These are phyloP conservation scores for Trichoderma pleuroti DNA, from an alignment of 2,329 filamentous ascomycete species.

Conservation along the genomic window DNA sequence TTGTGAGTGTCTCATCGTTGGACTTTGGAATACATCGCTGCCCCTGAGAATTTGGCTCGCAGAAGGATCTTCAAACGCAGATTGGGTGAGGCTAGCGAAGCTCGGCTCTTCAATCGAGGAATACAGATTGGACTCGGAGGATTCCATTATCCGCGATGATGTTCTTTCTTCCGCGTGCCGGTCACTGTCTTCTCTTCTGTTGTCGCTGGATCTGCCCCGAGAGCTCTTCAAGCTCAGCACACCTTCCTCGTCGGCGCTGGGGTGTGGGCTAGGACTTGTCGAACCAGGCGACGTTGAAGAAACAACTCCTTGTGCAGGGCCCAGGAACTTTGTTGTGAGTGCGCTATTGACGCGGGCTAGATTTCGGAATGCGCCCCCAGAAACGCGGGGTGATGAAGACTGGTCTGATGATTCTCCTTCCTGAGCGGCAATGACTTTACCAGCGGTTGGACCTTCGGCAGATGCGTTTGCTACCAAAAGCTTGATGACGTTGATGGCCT, in stretches of 20 bases:
- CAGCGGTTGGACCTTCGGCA: slow-evolving; percentile 33
- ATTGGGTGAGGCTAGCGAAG: slow-evolving; percentile 65
- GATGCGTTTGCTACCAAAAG: slow-evolving; percentile 66
- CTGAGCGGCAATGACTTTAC: slow-evolving; percentile 23
- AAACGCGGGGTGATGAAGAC: slow-evolving; percentile 19
- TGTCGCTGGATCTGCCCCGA: slow-evolving; percentile 58
- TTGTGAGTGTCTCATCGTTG: slow-evolving; percentile 58
- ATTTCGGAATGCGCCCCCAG: slow-evolving; percentile 31
- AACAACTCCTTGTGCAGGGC: slow-evolving; percentile 60
- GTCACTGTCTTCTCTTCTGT: slow-evolving; percentile 50
- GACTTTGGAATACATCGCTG: slow-evolving; percentile 84
- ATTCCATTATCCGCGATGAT: slow-evolving; percentile 55
- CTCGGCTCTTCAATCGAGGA: slow-evolving; percentile 70
- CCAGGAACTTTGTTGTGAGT: slow-evolving; percentile 44
- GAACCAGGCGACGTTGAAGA: slow-evolving; percentile 48
- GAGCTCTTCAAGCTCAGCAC: slow-evolving; percentile 41
- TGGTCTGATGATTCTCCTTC: slow-evolving; percentile 21
- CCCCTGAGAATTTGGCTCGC: slow-evolving; percentile 86
- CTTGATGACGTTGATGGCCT: slow-evolving; percentile 75
- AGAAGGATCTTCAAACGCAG: slow-evolving; percentile 72
- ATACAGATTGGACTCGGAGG: slow-evolving; percentile 71
- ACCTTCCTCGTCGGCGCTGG: slow-evolving; percentile 54
- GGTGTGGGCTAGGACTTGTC: slow-evolving; percentile 49
- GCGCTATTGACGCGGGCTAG: slow-evolving; percentile 30
- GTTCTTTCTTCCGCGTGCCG: slow-evolving; percentile 43